Evolutionary conservation across 768 basidiomycete species (phyloP).

Genomic region (Phylloporus sp.): DNA sequence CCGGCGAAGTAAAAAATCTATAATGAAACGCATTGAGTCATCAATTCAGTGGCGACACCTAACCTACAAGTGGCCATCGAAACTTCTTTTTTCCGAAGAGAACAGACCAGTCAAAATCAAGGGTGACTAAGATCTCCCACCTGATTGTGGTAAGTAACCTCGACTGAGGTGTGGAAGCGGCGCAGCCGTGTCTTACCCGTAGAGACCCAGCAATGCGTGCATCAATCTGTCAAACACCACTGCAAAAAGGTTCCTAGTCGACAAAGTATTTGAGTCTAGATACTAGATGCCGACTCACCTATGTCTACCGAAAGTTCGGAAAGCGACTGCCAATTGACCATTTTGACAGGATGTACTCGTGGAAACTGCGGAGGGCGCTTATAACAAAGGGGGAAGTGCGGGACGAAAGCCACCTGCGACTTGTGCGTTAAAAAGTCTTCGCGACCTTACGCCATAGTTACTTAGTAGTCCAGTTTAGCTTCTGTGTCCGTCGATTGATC

Average conservation of each 20-base stretch:
- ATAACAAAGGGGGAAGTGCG: background rate
- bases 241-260: constrained; percentile 11
- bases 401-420: background rate
- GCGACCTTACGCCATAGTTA: background rate
- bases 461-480: constrained; percentile 4
- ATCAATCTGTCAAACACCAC: constrained; percentile 39
- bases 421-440: constrained; percentile 12
- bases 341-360: constrained; percentile 13
- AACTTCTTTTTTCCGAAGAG: constrained; percentile 40
- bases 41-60: background rate
- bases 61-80: constrained; percentile 46
- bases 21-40: constrained; percentile 4
- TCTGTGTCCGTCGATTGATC: constrained; percentile 16
- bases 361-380: background rate
- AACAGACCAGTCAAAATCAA: constrained; percentile 41
- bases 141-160: constrained; percentile 20
- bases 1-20: constrained; percentile 45
- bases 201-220: constrained; percentile 43
- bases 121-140: constrained; percentile 43
- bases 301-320: constrained; percentile 35
- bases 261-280: background rate
- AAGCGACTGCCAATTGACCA: constrained; percentile 42
- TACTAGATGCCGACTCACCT: constrained; percentile 27
- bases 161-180: background rate
- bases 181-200: constrained; percentile 34